Evolutionary conservation across 176 grass and related monocot genomes (phyloP), one percentile per base, ranked within the genome.

Genomic region (Areca catechu): DNA sequence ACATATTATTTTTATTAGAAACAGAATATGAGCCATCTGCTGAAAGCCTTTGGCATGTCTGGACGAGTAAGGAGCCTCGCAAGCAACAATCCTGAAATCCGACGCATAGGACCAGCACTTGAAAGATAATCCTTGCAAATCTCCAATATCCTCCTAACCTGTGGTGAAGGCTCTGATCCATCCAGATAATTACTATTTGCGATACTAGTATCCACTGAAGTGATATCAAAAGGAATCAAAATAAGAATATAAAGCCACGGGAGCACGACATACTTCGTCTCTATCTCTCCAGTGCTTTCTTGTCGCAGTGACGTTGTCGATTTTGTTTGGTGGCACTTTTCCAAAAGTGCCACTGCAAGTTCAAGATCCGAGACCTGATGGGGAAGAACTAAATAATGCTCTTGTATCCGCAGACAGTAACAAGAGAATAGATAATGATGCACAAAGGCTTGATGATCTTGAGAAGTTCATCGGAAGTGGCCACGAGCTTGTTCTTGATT

Each of bases 211-310:
- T 97, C 93, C 58, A 97, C 93, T 50, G 83, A 84, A 28, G 87
- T 79, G 61, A 97, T 91, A 82, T 97, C 93, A 77, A 97, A 97
- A 24, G 93, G 93, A 56, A 97, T 91, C 59, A 97, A 81, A 23
- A 97, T 84, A 51, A 97, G 83, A 75, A 97, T 90, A 78, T 91
- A 91, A 76, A 97, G 81, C 93, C 93, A 97, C n/a, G 91, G 82
- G 23, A 97, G 77, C 71, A 91, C 75, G 19, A 97, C 70, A 57
- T 83, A 97, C 75, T 85, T 88, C 7, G 93, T 80, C 77, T 97
- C 87, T 83, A 91, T 97, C 83, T 97, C 93, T 62, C 93, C 86
- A 61, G 93, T 97, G 66, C 93, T 97, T 73, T 97, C 86, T 54
- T 91, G 77, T 68, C 86, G 76, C 71, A 88, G 74, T 55, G 86